A percentile compares a stretch with the other conserved stretches of the same genome.
These are phyloP conservation scores for Glycine soja DNA, from an alignment of 306 rosid genomes.

Conservation along the genomic window DNA sequence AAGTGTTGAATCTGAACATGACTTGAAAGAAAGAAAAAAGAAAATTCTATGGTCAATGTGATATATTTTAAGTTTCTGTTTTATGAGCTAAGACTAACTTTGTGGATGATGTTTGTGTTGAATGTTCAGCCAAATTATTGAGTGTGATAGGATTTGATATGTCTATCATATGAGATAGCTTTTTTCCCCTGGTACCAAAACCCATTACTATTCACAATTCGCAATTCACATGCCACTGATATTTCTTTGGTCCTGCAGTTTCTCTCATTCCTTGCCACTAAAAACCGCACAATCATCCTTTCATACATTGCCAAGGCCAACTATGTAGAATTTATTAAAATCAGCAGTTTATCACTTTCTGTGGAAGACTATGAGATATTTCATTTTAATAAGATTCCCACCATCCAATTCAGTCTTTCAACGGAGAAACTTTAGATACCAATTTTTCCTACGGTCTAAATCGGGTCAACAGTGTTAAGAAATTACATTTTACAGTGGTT, in stretches of 20 bases:
- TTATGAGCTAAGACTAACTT: conserved; percentile 55
- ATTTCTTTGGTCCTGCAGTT: conserved; percentile 39
- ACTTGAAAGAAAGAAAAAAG: conserved; percentile 41
- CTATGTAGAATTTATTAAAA: not conserved
- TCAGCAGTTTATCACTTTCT: conserved; percentile 24
- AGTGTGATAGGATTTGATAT: conserved; percentile 56
- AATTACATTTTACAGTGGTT: too few species aligned
- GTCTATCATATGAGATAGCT: not conserved
- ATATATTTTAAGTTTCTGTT: conserved; percentile 45
- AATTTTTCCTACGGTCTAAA: not conserved
- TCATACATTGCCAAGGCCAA: too few species aligned
- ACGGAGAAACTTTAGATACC: not conserved
- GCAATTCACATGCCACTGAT: not conserved
- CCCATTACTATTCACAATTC: too few species aligned
- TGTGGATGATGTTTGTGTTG: conserved; percentile 63
- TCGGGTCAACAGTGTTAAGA: too few species aligned
- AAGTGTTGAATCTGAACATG: conserved; percentile 87
- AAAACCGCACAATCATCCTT: conserved; percentile 16
- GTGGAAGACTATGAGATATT: conserved; percentile 6
- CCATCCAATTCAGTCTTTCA: not conserved
- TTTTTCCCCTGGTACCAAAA: too few species aligned
- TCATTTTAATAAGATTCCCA: conserved; percentile 1
- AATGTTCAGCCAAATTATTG: conserved; percentile 52
- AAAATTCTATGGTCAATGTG: conserved; percentile 48
- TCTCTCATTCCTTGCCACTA: conserved; percentile 41